These are phyloP conservation scores for Gossypium stocksii DNA, from an alignment of 345 rosid genomes.

Conservation along the genomic window DNA sequence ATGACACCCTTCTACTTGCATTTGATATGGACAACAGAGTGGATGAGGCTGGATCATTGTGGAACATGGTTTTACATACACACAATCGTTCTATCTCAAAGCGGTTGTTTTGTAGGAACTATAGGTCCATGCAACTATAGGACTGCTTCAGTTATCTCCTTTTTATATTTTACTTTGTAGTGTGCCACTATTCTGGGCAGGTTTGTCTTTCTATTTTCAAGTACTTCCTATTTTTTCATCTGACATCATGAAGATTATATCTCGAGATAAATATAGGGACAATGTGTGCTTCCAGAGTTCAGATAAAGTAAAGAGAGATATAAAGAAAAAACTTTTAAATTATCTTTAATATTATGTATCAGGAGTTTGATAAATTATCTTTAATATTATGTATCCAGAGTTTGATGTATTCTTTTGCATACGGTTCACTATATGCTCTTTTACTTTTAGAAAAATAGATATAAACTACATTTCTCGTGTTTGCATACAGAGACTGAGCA, in stretches of 20 bases:
- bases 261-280: background rate
- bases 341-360: background rate
- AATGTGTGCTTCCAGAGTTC: background rate
- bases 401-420: background rate
- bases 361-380: too few species aligned
- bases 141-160: too few species aligned
- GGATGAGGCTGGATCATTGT: too few species aligned
- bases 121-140: too few species aligned
- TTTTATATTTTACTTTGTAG: too few species aligned
- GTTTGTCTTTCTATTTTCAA: constrained; percentile 32
- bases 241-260: background rate
- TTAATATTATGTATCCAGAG: too few species aligned
- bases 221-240: constrained; percentile 10
- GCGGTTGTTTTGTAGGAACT: too few species aligned
- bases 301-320: constrained; percentile 5
- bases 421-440: too few species aligned
- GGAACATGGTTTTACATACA: too few species aligned
- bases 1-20: too few species aligned
- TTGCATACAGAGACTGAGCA: constrained; percentile 77
- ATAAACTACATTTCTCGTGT: constrained; percentile 1
- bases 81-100: too few species aligned
- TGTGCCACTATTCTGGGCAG: constrained; percentile 45
- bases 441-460: background rate
- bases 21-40: too few species aligned
- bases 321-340: background rate